Evolutionary conservation across 2,329 filamentous ascomycete genomes (phyloP), one percentile per base, ranked within the genome.

Genomic region (Aureobasidium vineae): DNA sequence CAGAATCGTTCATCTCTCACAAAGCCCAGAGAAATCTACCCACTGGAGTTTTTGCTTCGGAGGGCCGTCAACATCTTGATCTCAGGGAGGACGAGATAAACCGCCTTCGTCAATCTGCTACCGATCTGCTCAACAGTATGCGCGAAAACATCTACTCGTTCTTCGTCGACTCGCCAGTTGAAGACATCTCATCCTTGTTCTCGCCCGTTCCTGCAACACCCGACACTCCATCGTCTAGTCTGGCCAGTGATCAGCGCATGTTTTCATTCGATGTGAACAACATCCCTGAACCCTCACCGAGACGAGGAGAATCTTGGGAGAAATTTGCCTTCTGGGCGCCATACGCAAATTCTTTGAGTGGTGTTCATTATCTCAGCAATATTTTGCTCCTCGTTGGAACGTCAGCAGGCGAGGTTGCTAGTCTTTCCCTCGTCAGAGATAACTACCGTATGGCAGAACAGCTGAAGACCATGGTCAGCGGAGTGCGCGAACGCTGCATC

Each of bases 291-390:
- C 91, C 90, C 0, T 91, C 92, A 0, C 90, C 78, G 5, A 76
- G 84, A 71, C 86, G 85, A 52, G 94, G 93, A 6, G 92, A 97
- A 72, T 81, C 88, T 0, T 98, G 92, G 92, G 95, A 98, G 90
- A 94, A 79, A 87, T 95, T 79, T 76, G 94, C 93, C 0, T 99
- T 98, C 77, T 98, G 94, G 93, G 93, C 94, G 4, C 95, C 94
- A 0, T 89, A 90, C 79, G 90, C 92, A 1, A 98, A 97, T 74
- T 93, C 93, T 0, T 81, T 98, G 28, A 96, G 92, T 67, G 94
- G 91, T n/a, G 91, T 94, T 1, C 87, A 96, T 75, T 97, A 96
- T 73, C 83, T 99, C 5, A 88, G 90, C 60, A 92, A 90, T 75
- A 89, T 95, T 75, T 81, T 98, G 26, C 83, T 88, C 0, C 81